These are phyloP conservation scores for Aspergillus fumigatiaffinis DNA, from an alignment of 2,329 filamentous ascomycete genomes.

Conservation along the genomic window DNA sequence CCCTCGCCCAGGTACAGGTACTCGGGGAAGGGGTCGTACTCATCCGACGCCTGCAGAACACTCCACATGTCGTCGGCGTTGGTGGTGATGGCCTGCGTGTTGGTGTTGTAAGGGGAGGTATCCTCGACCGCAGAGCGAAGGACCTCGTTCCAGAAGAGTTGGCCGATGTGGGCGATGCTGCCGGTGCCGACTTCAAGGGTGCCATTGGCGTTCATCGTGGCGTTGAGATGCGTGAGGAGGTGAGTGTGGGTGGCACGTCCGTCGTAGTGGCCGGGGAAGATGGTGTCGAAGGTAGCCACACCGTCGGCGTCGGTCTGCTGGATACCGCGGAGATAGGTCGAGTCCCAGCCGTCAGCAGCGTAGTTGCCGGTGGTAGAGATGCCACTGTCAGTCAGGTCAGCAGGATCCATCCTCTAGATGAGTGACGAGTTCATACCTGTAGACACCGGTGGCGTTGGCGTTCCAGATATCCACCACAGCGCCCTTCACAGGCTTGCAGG, in stretches of 20 bases:
- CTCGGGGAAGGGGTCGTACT: slow-evolving; percentile 52
- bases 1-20: slow-evolving; percentile 52
- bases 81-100: slow-evolving; percentile 30
- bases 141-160: slow-evolving; percentile 49
- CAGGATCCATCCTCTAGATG: neutral
- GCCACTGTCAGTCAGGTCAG: slow-evolving; percentile 13
- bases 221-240: slow-evolving; percentile 43
- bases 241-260: slow-evolving; percentile 50
- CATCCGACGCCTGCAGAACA: slow-evolving; percentile 38
- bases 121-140: slow-evolving; percentile 43
- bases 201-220: slow-evolving; percentile 38
- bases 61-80: slow-evolving; percentile 45
- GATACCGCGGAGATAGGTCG: slow-evolving; percentile 49
- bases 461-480: slow-evolving; percentile 46
- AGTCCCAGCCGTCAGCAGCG: slow-evolving; percentile 29
- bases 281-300: slow-evolving; percentile 47
- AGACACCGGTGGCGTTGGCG: slow-evolving; percentile 46
- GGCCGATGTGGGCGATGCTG: slow-evolving; percentile 47
- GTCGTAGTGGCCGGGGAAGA: slow-evolving; percentile 46
- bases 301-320: slow-evolving; percentile 46
- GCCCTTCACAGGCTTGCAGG: slow-evolving; percentile 38
- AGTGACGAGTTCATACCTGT: slow-evolving; percentile 26
- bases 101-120: slow-evolving; percentile 35
- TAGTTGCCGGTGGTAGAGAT: slow-evolving; percentile 27
- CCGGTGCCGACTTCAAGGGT: slow-evolving; percentile 43